Conservation (phyloP, 345 rosid genomes). For the Eucalyptus marginata region DNA sequence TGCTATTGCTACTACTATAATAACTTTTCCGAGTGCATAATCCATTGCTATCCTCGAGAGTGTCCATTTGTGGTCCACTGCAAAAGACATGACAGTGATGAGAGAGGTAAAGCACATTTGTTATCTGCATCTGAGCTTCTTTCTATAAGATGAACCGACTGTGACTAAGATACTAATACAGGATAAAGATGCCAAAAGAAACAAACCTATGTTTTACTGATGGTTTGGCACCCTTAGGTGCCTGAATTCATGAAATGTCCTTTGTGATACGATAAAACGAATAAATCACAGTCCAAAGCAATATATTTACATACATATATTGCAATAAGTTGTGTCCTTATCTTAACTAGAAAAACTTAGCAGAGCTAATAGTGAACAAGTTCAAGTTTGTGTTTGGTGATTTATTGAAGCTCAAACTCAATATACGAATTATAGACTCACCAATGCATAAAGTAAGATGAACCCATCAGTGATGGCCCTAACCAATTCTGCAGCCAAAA, state of each 20-base stretch:
- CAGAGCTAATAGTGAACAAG: not conserved
- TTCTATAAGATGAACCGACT: not conserved
- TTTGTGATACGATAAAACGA: not conserved
- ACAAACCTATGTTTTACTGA: not conserved
- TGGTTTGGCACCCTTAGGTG: not conserved
- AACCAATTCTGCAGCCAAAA: conserved; percentile 99
- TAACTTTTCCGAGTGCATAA: conserved; percentile 41
- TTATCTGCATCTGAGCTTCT: not conserved
- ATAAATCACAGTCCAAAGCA: not conserved
- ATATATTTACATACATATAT: not conserved
- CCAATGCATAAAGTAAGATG: conserved; percentile 91
- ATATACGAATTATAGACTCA: conserved; percentile 9
- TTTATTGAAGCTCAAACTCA: not conserved
- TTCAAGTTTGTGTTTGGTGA: not conserved
- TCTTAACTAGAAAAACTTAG: not conserved
- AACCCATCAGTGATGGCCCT: conserved; percentile 85
- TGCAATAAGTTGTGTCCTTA: not conserved
- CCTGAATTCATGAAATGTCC: not conserved
- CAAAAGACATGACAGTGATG: not conserved
- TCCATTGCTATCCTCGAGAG: conserved; percentile 50
- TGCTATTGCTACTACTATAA: conserved; percentile 93
- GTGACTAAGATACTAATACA: not conserved
- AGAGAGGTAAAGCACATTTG: not conserved
- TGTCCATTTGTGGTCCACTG: conserved; percentile 67
- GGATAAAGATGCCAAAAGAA: not conserved